Conservation (phyloP, 75 land plant genomes). For the Chamaecyparis obtusa region DNA sequence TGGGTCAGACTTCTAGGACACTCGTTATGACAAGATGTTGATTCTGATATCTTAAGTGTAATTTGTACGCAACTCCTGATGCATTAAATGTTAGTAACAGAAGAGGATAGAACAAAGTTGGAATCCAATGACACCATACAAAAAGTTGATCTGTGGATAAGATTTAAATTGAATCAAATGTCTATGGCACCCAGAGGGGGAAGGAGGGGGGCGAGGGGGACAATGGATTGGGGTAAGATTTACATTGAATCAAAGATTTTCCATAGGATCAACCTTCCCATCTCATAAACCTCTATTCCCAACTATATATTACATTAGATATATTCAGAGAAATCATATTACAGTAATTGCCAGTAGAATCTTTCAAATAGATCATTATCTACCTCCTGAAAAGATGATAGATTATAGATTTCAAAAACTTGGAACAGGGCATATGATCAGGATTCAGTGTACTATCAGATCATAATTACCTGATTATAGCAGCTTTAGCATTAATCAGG, state of each 20-base stretch:
- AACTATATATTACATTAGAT: neutral
- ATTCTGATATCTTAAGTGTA: too few species aligned
- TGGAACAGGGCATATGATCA: neutral
- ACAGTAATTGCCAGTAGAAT: neutral
- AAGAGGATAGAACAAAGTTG: too few species aligned
- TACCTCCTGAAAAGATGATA: neutral
- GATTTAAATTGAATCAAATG: too few species aligned
- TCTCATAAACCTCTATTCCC: neutral
- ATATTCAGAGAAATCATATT: neutral
- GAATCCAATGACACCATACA: too few species aligned
- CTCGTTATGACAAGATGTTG: too few species aligned
- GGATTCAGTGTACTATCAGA: neutral
- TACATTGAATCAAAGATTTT: neutral
- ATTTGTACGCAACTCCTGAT: too few species aligned
- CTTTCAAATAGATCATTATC: neutral
- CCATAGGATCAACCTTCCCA: neutral
- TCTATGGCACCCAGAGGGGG: neutral
- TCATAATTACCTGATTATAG: neutral
- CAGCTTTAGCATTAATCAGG: neutral
- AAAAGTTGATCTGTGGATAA: too few species aligned
- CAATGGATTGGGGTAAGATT: neutral
- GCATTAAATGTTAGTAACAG: too few species aligned
- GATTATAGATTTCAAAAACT: neutral
- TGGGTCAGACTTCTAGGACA: too few species aligned
- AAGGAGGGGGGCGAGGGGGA: too few species aligned